phyloP scores from a whole-genome alignment of 306 rosid species.

The Abrus pulchellus region DNA sequence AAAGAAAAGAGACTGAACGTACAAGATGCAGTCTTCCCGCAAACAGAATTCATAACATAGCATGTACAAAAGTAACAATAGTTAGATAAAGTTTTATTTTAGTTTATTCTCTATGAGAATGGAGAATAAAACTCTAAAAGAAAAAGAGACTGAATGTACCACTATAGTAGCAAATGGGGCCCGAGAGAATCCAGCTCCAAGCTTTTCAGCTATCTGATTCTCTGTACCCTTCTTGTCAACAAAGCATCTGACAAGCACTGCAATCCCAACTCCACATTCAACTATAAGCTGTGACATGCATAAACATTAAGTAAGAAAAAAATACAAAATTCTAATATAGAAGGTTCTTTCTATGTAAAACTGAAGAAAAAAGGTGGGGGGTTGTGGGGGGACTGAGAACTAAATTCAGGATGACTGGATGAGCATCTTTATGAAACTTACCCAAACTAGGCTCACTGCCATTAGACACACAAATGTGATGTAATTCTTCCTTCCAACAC shows the following conservation, averaged over 20 bases:
- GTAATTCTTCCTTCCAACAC: constrained; percentile 88
- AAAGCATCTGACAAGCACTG: constrained; percentile 84
- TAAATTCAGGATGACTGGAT: constrained; percentile 37
- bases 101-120: constrained; percentile 14
- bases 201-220: constrained; percentile 71
- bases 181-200: constrained; percentile 81
- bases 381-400: background rate
- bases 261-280: constrained; percentile 83
- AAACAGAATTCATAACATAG: constrained; percentile 14
- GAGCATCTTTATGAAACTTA: constrained; percentile 52
- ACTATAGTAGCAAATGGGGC: constrained; percentile 78
- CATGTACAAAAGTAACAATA: constrained; percentile 16
- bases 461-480: constrained; percentile 80
- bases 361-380: background rate
- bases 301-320: constrained; percentile 39
- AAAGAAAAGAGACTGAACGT: background rate
- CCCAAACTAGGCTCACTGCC: constrained; percentile 88
- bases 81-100: constrained; percentile 8
- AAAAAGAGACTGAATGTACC: constrained; percentile 56
- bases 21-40: background rate
- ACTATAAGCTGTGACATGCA: constrained; percentile 66
- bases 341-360: constrained; percentile 23
- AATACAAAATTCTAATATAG: constrained; percentile 10
- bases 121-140: constrained; percentile 30
- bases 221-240: constrained; percentile 75